Evolutionary conservation across 2,329 filamentous ascomycete genomes (phyloP).

Genomic region (Hymenoscyphus fructigenus): DNA sequence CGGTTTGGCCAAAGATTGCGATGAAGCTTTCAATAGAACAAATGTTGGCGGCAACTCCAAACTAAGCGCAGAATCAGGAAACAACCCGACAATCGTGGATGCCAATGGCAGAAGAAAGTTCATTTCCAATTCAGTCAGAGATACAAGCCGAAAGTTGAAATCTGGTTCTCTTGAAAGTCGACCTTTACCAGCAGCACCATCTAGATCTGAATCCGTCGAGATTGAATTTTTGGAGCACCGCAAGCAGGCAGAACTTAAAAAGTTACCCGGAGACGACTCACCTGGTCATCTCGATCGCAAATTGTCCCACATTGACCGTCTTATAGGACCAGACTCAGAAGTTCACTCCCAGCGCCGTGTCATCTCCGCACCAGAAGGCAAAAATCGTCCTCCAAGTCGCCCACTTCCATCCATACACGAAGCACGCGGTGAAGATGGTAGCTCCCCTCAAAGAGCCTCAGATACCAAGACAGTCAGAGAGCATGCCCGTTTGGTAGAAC

Average conservation of each 20-base stretch:
- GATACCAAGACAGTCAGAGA: slow-evolving; percentile 17
- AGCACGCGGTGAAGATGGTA: slow-evolving; percentile 22
- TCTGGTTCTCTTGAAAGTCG: slow-evolving; percentile 26
- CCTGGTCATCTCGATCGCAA: slow-evolving; percentile 55
- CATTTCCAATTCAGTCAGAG: slow-evolving; percentile 5
- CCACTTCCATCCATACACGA: slow-evolving; percentile 35
- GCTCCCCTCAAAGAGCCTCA: slow-evolving; percentile 20
- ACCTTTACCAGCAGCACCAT: slow-evolving; percentile 35
- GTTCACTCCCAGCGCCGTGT: slow-evolving; percentile 39
- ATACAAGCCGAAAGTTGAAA: slow-evolving; percentile 13
- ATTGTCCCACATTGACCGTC: slow-evolving; percentile 57
- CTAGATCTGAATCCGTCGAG: slow-evolving; percentile 33
- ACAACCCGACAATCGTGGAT: neutral
- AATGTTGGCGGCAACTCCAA: slow-evolving; percentile 40
- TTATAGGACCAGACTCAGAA: slow-evolving; percentile 46
- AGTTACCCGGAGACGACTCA: slow-evolving; percentile 37
- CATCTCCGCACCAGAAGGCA: slow-evolving; percentile 45
- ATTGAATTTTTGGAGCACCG: slow-evolving; percentile 33
- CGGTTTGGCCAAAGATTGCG: slow-evolving; percentile 85
- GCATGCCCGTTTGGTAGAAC: slow-evolving; percentile 17
- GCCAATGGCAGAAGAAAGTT: neutral
- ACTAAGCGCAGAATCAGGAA: neutral
- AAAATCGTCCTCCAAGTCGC: slow-evolving; percentile 12
- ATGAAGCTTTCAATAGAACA: slow-evolving; percentile 82
- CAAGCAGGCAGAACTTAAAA: slow-evolving; percentile 33